Evolutionary conservation across 225 moss, liverwort and hornwort species (phyloP).

Genomic region (Pseudoscleropodium purum): DNA sequence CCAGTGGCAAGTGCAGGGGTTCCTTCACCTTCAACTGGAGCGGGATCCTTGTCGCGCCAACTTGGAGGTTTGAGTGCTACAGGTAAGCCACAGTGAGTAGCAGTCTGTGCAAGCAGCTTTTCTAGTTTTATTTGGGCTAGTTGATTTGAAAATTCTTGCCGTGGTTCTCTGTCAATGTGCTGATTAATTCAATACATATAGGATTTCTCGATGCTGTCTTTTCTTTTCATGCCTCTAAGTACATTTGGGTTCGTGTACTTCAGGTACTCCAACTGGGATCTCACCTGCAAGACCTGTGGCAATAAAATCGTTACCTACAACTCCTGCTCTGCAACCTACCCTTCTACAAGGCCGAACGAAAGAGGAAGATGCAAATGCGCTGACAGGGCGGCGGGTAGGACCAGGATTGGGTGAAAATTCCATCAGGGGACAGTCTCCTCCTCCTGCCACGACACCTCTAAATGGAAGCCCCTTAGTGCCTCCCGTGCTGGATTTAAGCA

Average conservation of each 20-base stretch:
- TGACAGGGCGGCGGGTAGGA: conserved; percentile 51
- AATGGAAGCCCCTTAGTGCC: conserved; percentile 37
- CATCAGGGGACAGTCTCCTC: conserved; percentile 45
- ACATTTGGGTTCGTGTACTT: neutral
- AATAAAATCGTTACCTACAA: conserved; percentile 39
- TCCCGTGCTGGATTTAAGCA: conserved; percentile 53
- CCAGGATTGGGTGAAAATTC: conserved; percentile 34
- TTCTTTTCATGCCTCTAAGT: neutral
- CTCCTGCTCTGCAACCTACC: conserved; percentile 27
- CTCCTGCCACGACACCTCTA: conserved; percentile 32
- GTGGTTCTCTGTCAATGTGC: neutral
- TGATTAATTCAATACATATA: neutral
- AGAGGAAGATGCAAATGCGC: conserved; percentile 57
- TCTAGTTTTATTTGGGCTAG: neutral
- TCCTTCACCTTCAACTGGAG: conserved; percentile 44
- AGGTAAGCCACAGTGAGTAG: conserved; percentile 12
- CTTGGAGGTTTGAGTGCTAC: conserved; percentile 22
- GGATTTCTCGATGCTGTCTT: neutral
- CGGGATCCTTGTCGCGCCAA: conserved; percentile 35
- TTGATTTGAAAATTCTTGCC: neutral
- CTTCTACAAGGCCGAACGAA: conserved; percentile 51
- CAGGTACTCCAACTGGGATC: conserved; percentile 39
- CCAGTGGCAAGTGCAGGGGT: conserved; percentile 47
- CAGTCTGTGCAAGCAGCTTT: neutral
- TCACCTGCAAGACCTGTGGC: conserved; percentile 49